Evolutionary conservation across 2,329 filamentous ascomycete genomes (phyloP).

Genomic region (Trichoderma arundinaceum): DNA sequence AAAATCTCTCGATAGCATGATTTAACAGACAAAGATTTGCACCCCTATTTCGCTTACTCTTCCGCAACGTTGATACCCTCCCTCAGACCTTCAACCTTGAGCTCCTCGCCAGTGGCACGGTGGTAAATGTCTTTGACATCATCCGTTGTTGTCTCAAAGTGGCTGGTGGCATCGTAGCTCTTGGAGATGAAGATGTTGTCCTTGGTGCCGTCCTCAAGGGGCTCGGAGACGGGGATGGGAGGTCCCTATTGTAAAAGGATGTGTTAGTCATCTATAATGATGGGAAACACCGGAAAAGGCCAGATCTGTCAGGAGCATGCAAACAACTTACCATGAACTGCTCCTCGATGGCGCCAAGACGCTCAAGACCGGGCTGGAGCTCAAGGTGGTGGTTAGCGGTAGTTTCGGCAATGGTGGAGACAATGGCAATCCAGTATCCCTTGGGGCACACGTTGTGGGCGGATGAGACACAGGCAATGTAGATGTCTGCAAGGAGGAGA

Average conservation of each 20-base stretch:
- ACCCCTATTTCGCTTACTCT: constrained; percentile 53
- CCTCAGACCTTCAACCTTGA: constrained; percentile 85
- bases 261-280: too few species aligned
- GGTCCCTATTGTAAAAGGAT: constrained; percentile 58
- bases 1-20: constrained; percentile 18
- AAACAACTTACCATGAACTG: constrained; percentile 78
- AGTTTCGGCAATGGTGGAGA: constrained; percentile 94
- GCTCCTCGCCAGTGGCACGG: constrained; percentile 80
- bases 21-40: constrained; percentile 26
- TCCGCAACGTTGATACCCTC: constrained; percentile 78
- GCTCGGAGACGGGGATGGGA: constrained; percentile 93
- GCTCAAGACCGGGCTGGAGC: constrained; percentile 88
- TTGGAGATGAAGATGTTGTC: constrained; percentile 98
- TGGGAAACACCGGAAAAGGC: too few species aligned
- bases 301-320: neutral
- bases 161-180: constrained; percentile 96
- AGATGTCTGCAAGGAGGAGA: constrained; percentile 71
- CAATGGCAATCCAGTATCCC: constrained; percentile 98
- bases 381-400: constrained; percentile 94
- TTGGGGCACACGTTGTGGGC: constrained; percentile 98
- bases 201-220: constrained; percentile 76
- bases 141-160: constrained; percentile 92
- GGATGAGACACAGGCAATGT: constrained; percentile 93
- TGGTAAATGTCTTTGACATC: constrained; percentile 94
- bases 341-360: constrained; percentile 92